Percentiles rank a stretch among this genome's conserved stretches.
Conservation (phyloP, 345 rosid genomes). For the Heritiera fomes region DNA sequence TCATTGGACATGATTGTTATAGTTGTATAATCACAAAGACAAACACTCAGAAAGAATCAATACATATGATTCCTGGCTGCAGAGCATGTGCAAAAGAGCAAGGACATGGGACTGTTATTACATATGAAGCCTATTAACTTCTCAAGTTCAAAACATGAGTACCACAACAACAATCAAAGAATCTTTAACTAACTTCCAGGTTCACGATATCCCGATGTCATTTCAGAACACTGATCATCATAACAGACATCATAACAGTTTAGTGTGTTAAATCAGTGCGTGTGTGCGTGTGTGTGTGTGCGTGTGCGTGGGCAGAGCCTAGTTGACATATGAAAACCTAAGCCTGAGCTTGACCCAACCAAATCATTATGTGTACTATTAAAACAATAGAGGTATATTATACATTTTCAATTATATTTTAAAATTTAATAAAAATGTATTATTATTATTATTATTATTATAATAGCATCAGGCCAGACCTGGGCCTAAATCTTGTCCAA, state of each 20-base stretch:
- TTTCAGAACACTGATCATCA: constrained; percentile 14
- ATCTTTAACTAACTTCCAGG: neutral
- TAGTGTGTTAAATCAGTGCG: neutral
- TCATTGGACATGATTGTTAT: neutral
- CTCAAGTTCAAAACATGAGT: neutral
- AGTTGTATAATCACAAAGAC: neutral
- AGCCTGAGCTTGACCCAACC: neutral
- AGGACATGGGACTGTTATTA: neutral
- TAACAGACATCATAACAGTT: neutral
- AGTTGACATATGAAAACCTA: constrained; percentile 2
- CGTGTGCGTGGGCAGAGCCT: neutral
- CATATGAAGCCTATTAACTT: neutral
- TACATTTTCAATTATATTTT: neutral
- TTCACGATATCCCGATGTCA: neutral
- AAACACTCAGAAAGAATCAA: constrained; percentile 14
- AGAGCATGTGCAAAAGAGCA: neutral
- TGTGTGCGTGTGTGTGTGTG: neutral
- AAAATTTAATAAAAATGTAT: neutral
- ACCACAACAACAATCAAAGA: neutral
- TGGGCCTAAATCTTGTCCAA: neutral
- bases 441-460: neutral
- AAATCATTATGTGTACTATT: neutral
- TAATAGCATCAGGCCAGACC: neutral
- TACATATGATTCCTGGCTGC: neutral
- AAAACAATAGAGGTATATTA: neutral